Percentiles rank a stretch among this genome's conserved stretches.
Conservation (phyloP, 23 red algal genomes). For the Gracilaria vermiculophylla region DNA sequence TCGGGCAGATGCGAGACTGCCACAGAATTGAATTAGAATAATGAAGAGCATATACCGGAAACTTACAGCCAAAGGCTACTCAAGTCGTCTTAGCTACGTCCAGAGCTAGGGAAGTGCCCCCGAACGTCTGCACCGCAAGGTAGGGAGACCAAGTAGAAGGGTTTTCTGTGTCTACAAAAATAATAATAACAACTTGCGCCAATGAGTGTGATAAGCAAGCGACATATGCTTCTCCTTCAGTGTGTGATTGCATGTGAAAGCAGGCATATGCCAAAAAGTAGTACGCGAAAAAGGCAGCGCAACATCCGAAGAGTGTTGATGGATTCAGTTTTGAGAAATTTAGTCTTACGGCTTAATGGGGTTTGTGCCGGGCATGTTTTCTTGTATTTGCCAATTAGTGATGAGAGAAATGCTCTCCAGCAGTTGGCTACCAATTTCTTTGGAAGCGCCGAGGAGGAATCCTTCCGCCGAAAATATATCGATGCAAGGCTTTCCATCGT, state of each 20-base stretch:
- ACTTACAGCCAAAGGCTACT: not conserved
- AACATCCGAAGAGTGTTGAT: not conserved
- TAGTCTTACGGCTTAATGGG: not conserved
- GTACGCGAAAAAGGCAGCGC: not conserved
- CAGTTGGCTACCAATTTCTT: not conserved
- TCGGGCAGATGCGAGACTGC: not conserved
- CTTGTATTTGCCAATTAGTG: not conserved
- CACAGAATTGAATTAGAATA: not conserved
- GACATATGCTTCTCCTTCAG: not conserved
- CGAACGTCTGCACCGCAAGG: conserved; percentile 1
- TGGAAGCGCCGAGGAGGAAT: not conserved
- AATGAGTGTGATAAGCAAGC: not conserved
- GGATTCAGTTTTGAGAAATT: not conserved
- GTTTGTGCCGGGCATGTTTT: not conserved
- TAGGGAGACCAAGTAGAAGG: not conserved
- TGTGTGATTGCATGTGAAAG: not conserved
- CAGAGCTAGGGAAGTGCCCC: not conserved
- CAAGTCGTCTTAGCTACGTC: not conserved
- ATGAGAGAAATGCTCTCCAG: not conserved
- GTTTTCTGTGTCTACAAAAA: not conserved
- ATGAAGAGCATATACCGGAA: not conserved
- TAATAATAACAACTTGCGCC: not conserved
- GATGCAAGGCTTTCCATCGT: not conserved
- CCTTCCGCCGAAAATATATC: conserved; percentile 15
- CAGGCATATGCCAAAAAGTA: no score